phyloP scores from a whole-genome alignment of 441 rosid genomes.

The Euphorbia neoarborescens region DNA sequence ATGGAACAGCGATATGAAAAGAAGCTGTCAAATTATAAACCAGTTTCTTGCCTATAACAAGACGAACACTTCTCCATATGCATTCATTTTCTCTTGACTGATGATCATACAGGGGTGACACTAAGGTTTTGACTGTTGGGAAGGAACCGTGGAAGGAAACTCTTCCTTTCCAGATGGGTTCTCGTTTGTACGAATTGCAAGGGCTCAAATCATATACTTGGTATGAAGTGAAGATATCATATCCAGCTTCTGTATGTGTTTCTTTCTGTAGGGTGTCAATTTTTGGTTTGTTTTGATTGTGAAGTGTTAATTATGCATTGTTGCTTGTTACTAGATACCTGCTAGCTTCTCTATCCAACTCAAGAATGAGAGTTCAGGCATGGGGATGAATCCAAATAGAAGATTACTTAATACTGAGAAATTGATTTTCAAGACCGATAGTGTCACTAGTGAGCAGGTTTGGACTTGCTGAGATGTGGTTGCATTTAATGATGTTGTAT shows the following conservation, averaged over 20 bases:
- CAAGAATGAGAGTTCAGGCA: constrained; percentile 34
- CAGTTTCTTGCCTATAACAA: background rate
- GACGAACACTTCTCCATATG: background rate
- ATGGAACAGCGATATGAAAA: no score
- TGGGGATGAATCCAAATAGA: constrained; percentile 33
- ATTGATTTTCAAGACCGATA: constrained; percentile 54
- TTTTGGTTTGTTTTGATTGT: constrained; percentile 13
- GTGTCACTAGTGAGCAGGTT: constrained; percentile 47
- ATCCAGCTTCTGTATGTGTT: constrained; percentile 85
- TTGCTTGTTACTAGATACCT: constrained; percentile 41
- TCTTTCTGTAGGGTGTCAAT: constrained; percentile 12
- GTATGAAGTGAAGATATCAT: constrained; percentile 98
- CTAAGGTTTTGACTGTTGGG: constrained; percentile 43
- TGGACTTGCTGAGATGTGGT: background rate
- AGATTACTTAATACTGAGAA: constrained; percentile 74
- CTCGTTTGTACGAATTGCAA: constrained; percentile 47
- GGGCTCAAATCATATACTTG: constrained; percentile 57
- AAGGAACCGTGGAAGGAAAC: constrained; percentile 63
- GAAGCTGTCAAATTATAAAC: no score
- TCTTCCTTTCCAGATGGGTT: constrained; percentile 48
- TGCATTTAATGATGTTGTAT: constrained; percentile 6
- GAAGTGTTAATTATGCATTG: background rate
- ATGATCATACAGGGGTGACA: constrained; percentile 31
- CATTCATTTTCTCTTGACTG: background rate
- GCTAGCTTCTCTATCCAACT: constrained; percentile 58